These are phyloP conservation scores for Aspergillus funiculosus DNA, from an alignment of 495 filamentous ascomycete genomes.

Conservation along the genomic window DNA sequence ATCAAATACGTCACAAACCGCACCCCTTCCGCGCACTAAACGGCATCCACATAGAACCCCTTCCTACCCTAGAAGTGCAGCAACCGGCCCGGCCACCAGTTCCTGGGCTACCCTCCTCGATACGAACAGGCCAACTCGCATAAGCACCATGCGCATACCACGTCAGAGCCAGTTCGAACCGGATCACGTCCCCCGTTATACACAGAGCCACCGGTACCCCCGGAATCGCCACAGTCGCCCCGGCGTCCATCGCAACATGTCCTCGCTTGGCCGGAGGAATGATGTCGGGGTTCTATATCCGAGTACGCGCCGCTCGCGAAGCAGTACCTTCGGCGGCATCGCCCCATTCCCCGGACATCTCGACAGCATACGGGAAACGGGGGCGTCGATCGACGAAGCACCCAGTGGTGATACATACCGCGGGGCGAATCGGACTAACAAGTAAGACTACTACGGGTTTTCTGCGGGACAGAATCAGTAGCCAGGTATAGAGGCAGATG, in stretches of 20 bases:
- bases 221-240: conserved; percentile 18
- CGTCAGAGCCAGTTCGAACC: conserved; percentile 26
- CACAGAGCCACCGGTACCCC: conserved; percentile 27
- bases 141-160: conserved; percentile 10
- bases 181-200: conserved; percentile 23
- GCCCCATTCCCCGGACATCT: conserved; percentile 19
- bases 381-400: conserved; percentile 27
- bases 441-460: conserved; percentile 20
- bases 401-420: conserved; percentile 28
- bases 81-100: neutral
- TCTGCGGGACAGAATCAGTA: conserved; percentile 9
- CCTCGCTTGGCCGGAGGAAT: conserved; percentile 24
- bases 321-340: conserved; percentile 29
- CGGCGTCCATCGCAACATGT: conserved; percentile 14
- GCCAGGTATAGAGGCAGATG: too few species aligned
- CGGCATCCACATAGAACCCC: too few species aligned
- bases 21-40: conserved; percentile 10
- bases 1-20: conserved; percentile 32
- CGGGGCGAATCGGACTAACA: conserved; percentile 33
- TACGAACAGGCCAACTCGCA: conserved; percentile 6
- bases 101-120: conserved; percentile 15
- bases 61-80: conserved; percentile 22
- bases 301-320: conserved; percentile 35
- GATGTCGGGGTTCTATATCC: conserved; percentile 35
- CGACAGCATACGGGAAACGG: conserved; percentile 35